These are phyloP conservation scores for Fusarium sp. DNA, from an alignment of 2,329 filamentous ascomycete genomes.

Conservation along the genomic window DNA sequence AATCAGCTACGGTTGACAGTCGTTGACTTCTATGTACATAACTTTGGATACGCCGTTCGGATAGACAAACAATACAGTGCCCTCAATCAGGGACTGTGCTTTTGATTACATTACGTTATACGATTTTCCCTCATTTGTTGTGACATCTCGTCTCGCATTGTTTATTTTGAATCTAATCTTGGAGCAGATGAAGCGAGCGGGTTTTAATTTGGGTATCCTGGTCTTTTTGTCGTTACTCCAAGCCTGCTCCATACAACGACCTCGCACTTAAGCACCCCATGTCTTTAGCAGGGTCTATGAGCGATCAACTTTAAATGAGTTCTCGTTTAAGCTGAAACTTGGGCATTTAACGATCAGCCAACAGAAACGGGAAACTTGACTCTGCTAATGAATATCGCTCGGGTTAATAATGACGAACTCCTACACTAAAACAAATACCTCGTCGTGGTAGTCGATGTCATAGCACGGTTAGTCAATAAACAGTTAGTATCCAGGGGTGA, in stretches of 20 bases:
- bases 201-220: conserved; percentile 17
- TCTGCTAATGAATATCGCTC: conserved; percentile 28
- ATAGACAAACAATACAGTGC: conserved; percentile 34
- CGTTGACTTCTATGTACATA: conserved; percentile 44
- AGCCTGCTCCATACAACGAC: background rate
- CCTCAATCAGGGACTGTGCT: conserved; percentile 12
- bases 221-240: background rate
- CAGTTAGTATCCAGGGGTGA: conserved; percentile 8
- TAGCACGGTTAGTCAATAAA: background rate
- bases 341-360: background rate
- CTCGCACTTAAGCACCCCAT: background rate
- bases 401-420: conserved; percentile 4
- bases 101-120: conserved; percentile 6
- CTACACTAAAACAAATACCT: background rate
- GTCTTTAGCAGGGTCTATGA: background rate
- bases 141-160: conserved; percentile 22
- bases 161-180: conserved; percentile 18
- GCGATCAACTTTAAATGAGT: conserved; percentile 21
- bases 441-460: background rate
- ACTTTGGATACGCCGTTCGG: conserved; percentile 25
- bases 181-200: conserved; percentile 18
- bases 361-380: background rate
- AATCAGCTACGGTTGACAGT: conserved; percentile 38
- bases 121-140: background rate
- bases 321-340: conserved; percentile 23